phyloP scores from a whole-genome alignment of 371 early-diverging fungal species.

The Choanephora cucurbitarum region DNA sequence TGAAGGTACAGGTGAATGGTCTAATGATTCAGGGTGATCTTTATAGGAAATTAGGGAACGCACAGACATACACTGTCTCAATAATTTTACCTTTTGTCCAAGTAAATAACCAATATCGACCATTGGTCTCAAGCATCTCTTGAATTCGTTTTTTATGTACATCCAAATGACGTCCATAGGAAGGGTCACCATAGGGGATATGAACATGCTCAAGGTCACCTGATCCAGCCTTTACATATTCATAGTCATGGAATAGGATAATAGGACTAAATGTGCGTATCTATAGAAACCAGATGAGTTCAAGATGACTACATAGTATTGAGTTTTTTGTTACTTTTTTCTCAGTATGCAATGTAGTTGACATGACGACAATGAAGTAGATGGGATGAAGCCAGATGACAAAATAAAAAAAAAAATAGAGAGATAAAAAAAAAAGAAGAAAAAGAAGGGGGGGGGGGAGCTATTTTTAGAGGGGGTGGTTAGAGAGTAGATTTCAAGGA shows the following conservation, averaged over 20 bases:
- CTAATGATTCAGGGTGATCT: slow-evolving; percentile 32
- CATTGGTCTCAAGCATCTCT: slow-evolving; percentile 38
- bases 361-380: background rate
- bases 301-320: slow-evolving; percentile 10
- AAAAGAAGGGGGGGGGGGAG: too few relatives aligned
- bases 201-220: slow-evolving; percentile 38
- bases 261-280: slow-evolving; percentile 42
- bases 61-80: slow-evolving; percentile 8
- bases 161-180: slow-evolving; percentile 28
- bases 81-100: slow-evolving; percentile 27
- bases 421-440: slow-evolving; percentile 3
- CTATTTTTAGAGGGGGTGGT: too few relatives aligned
- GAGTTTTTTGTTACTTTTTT: slow-evolving; percentile 5
- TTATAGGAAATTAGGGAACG: slow-evolving; percentile 7
- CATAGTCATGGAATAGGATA: slow-evolving; percentile 43
- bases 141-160: slow-evolving; percentile 32
- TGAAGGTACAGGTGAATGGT: slow-evolving; percentile 38
- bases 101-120: slow-evolving; percentile 34
- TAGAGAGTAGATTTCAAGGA: background rate
- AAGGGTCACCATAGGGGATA: slow-evolving; percentile 35
- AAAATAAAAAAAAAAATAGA: background rate
- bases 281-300: background rate
- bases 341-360: background rate
- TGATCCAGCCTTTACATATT: slow-evolving; percentile 34
- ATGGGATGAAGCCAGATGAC: background rate